A percentile compares a stretch with the other conserved stretches of the same genome.
These are phyloP conservation scores for Chaetomiaceae sp. DNA, from an alignment of 2,329 filamentous ascomycete genomes.

Conservation along the genomic window DNA sequence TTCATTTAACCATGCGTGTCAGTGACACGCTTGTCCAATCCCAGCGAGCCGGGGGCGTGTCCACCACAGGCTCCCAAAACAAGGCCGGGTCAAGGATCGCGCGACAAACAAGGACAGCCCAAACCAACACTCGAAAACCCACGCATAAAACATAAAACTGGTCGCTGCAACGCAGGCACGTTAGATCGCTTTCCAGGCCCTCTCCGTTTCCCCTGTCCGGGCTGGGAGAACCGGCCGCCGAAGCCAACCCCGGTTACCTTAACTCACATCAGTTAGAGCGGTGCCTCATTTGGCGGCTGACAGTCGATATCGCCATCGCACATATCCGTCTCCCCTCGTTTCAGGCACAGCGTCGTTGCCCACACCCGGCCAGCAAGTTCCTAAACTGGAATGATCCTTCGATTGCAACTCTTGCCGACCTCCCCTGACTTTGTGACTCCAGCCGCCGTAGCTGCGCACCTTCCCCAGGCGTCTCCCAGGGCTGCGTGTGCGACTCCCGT, in stretches of 20 bases:
- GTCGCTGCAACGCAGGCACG: conserved; percentile 7
- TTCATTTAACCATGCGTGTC: conserved; percentile 38
- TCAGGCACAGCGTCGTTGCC: too few relatives aligned
- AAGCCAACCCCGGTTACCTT: not conserved
- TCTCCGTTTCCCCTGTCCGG: not conserved
- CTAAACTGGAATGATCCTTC: too few relatives aligned
- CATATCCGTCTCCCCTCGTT: too few relatives aligned
- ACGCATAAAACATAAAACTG: conserved; percentile 4
- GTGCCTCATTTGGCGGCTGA: not conserved
- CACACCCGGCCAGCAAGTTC: too few relatives aligned
- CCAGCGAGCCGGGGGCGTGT: conserved; percentile 12
- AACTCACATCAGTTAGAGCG: too few relatives aligned
- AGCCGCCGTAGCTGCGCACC: not conserved
- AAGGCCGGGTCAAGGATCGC: conserved; percentile 10
- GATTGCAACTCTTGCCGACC: too few relatives aligned
- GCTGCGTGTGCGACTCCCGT: not conserved
- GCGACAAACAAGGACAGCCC: not conserved
- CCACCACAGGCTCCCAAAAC: conserved; percentile 14
- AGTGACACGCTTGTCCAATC: conserved; percentile 26
- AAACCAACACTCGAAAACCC: conserved; percentile 10
- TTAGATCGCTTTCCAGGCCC: not conserved
- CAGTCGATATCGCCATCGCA: not conserved
- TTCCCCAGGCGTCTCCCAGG: not conserved
- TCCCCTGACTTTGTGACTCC: too few relatives aligned
- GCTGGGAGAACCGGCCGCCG: not conserved